Percentiles rank a stretch among this genome's conserved stretches.
Evolutionary conservation across 2,329 filamentous ascomycete genomes (phyloP).

Genomic region (Pleurostoma richardsiae): DNA sequence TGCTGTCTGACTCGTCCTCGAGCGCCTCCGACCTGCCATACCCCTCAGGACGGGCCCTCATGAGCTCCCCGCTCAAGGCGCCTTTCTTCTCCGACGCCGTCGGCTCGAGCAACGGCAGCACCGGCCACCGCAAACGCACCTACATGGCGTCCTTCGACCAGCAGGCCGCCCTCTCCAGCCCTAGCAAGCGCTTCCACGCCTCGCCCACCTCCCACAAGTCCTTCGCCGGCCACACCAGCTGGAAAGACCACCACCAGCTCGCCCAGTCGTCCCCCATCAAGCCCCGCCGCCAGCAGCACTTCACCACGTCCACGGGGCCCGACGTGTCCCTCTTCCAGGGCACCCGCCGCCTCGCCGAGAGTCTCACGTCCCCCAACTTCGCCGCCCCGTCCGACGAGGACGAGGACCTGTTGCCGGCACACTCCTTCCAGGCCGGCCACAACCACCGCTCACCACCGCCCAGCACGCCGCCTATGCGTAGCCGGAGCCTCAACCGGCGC

Average conservation of each 20-base stretch:
- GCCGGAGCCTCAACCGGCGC: constrained; percentile 41
- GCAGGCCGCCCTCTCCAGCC: constrained; percentile 41
- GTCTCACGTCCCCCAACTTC: constrained; percentile 55
- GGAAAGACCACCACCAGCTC: constrained; percentile 73
- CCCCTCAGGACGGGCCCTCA: constrained; percentile 56
- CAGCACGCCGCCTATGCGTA: constrained; percentile 70
- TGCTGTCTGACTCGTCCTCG: constrained; percentile 82
- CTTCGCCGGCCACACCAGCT: constrained; percentile 52
- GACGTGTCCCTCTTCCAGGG: constrained; percentile 76
- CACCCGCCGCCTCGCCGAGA: constrained; percentile 61
- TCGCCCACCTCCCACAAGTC: constrained; percentile 58
- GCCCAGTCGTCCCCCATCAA: constrained; percentile 85
- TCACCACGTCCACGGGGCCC: constrained; percentile 65
- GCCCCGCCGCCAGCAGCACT: constrained; percentile 67
- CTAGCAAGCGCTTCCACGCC: constrained; percentile 66
- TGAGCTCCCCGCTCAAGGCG: constrained; percentile 80
- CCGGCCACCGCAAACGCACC: constrained; percentile 59
- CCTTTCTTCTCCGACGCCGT: constrained; percentile 82
- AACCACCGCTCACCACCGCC: constrained; percentile 72
- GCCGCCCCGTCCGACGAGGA: constrained; percentile 70
- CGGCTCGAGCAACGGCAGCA: constrained; percentile 64
- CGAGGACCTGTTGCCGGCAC: constrained; percentile 71
- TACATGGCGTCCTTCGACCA: constrained; percentile 56
- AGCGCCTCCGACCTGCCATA: constrained; percentile 74
- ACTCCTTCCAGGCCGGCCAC: constrained; percentile 64